Base-by-base conservation (phyloP, 805 yeast genomes). In the Kuraishia floccosa region DNA sequence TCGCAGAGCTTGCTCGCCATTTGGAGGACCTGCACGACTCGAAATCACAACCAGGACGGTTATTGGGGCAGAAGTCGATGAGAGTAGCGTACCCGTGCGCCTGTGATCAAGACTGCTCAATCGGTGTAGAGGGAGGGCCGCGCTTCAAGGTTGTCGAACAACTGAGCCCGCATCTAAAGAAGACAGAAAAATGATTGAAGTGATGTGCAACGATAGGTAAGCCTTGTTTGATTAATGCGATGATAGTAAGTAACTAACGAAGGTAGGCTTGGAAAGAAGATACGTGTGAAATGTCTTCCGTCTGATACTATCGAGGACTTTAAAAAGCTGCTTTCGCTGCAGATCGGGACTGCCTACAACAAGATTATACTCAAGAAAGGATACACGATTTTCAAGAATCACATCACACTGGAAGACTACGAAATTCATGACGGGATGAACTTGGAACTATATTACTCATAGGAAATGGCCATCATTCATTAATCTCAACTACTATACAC, bases 351-450 rank as follows among this genome's bases (percentile, higher is more conserved):
- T 2, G 54, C 76, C 1, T 58, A 72, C 13, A 81, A 75, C 14
- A 74, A 73, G 39, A 52, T 78, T 34, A 72, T 81, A 1, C 61
- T 89, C 39, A 87, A 85, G 52, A 87, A 84, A 47, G 96, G 96
- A 2, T 77, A 85, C 45, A 78, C 73, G 40, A 71, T 82, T 0
- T 75, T 72, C 51, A 91, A 91, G 49, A 91, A 89, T 46, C 96
- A 87, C 49, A 89, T 89, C 33, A 67, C 87, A 1, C 60, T 89
- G 27, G 95, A 80, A n/a, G 98, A 89, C 52, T 89, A 91, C 49
- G 98, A 89, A 51, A 75, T 89, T 13, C 94, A 86, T 47, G 78
- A 86, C 50, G 94, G 94, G 7, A 77, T 81, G 37, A 84, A 78
- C 52, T 54, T 89, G 40, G 98, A 89, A 55, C 57, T 89, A 50